phyloP scores from a whole-genome alignment of 73 alveolate species.

The Strombidium stylifer region DNA sequence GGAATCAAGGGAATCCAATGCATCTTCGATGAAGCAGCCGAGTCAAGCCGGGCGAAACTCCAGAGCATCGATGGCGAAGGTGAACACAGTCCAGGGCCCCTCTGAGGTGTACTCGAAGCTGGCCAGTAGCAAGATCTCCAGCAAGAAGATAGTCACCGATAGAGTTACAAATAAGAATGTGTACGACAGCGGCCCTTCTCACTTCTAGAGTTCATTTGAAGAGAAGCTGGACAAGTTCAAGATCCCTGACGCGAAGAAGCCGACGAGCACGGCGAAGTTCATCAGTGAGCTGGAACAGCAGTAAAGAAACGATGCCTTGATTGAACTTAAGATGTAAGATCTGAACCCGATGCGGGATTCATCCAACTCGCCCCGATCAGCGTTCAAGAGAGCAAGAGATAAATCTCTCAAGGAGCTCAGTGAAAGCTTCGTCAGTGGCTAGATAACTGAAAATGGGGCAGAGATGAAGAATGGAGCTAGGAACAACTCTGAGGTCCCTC shows the following conservation, averaged over 20 bases:
- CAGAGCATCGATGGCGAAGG: not conserved
- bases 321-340: not conserved
- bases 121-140: no score
- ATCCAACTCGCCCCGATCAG: constrained; percentile 18
- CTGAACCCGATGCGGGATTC: not conserved
- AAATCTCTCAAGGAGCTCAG: constrained; percentile 1
- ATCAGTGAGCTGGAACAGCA: not conserved
- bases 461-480: not conserved
- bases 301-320: not conserved
- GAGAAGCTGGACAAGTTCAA: not conserved
- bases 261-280: not conserved
- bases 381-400: constrained; percentile 19
- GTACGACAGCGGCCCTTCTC: not conserved
- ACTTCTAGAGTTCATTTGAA: not conserved
- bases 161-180: no score
- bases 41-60: not conserved
- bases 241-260: not conserved
- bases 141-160: no score
- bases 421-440: constrained; percentile 4
- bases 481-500: no score
- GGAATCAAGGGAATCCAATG: not conserved
- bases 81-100: no score
- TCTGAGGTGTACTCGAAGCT: no score
- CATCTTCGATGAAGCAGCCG: not conserved
- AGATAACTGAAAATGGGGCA: not conserved